Evolutionary conservation across 768 basidiomycete genomes (phyloP), one percentile per base, ranked within the genome.

Genomic region (Leccinum rimulosum): DNA sequence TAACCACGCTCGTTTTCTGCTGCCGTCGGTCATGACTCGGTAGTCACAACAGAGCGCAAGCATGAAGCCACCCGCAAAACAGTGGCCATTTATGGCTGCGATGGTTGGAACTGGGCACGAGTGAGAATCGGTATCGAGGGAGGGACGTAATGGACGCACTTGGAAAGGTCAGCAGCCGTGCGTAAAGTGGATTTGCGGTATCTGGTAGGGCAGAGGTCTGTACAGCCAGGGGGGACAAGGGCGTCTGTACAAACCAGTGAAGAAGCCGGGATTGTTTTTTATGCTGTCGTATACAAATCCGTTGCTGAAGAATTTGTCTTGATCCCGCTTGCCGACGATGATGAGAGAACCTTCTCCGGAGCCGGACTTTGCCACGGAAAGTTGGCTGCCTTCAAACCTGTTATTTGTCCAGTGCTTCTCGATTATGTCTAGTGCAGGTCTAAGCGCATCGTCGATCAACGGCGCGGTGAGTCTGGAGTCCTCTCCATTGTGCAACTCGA

Each of bases 261-360:
- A 86, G 75, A 89, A 92, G 59, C 78, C 79, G 10, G 81, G 78
- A 62, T 91, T 79, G 31, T 74, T 70, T 31, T 76, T 68, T 7
- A 82, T 74, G 40, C 76, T 82, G 4, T 76, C 78, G 61, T 82
- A 87, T 68, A 89, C 84, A 61, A 93, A 82, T 1, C 91, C 91
- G 64, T 92, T 93, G 74, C 88, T 91, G 73, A 94, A 94, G 79
- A 92, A 94, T 73, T 93, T 94, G 72, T 93, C 84, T 70, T 94
- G 91, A 60, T 80, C 79, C 61, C 78, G 80, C 60, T 82, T 84
- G 4, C 92, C 91, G 7, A 89, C 85, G 55, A 94, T 86, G 60
- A 93, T 85, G 31, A 94, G 73, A 4, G 88, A 86, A 38, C 90
- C 91, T 53, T 79, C 79, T 31, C 84, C 87, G 7, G 77, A 27